phyloP scores from a whole-genome alignment of 306 rosid genomes.

The Lathyrus aphaca region DNA sequence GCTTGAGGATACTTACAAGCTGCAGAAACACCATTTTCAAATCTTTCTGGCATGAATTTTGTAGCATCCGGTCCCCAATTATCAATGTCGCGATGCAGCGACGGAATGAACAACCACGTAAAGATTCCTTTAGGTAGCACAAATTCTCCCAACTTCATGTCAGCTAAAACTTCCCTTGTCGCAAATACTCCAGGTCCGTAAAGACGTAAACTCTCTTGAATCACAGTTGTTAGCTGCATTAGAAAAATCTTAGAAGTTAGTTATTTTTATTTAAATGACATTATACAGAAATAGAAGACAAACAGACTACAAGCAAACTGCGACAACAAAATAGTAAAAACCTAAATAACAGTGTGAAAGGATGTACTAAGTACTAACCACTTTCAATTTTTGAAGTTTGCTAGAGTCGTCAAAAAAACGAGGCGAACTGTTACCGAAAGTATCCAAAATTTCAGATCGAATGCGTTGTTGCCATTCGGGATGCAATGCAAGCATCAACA shows the following conservation, averaged over 20 bases:
- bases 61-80: conserved; percentile 43
- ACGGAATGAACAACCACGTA: conserved; percentile 29
- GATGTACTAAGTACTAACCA: conserved; percentile 27
- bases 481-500: conserved; percentile 38
- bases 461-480: conserved; percentile 45
- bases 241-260: neutral
- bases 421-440: conserved; percentile 11
- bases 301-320: too few species aligned
- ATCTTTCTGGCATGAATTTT: conserved; percentile 48
- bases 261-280: too few species aligned
- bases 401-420: conserved; percentile 12
- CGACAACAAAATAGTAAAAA: neutral
- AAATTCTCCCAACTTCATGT: conserved; percentile 38
- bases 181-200: conserved; percentile 29
- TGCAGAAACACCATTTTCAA: conserved; percentile 36
- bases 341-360: neutral
- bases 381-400: conserved; percentile 40
- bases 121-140: conserved; percentile 44
- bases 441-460: conserved; percentile 39
- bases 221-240: conserved; percentile 47
- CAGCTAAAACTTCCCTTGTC: conserved; percentile 41
- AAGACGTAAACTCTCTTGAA: conserved; percentile 49
- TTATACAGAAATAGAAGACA: too few species aligned
- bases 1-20: conserved; percentile 50
- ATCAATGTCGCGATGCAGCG: conserved; percentile 42